Percentiles rank a stretch among this genome's conserved stretches.
Evolutionary conservation across 495 filamentous ascomycete species (phyloP).

Genomic region (Neohortaea acidophila): DNA sequence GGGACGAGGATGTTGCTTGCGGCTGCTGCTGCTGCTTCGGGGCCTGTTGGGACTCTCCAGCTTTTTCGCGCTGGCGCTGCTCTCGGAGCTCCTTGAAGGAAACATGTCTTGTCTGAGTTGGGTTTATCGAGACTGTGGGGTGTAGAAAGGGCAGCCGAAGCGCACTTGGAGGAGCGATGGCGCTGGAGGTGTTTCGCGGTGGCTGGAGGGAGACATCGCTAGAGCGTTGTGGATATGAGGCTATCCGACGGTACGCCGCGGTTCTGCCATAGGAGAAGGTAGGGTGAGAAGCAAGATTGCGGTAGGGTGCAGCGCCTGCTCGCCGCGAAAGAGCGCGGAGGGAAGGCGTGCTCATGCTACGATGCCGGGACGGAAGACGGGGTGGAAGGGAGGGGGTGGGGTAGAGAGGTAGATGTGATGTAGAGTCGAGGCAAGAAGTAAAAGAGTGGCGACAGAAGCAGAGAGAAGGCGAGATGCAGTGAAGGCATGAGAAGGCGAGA

Average conservation of each 20-base stretch:
- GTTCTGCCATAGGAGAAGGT: slow-evolving; percentile 34
- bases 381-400: not conserved
- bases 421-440: too few relatives aligned
- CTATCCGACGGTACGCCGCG: slow-evolving; percentile 45
- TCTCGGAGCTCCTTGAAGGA: slow-evolving; percentile 16
- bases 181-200: slow-evolving; percentile 5
- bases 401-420: not conserved
- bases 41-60: slow-evolving; percentile 2
- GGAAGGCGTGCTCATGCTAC: slow-evolving; percentile 23
- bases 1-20: too few relatives aligned
- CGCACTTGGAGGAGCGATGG: slow-evolving; percentile 4
- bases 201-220: slow-evolving; percentile 11
- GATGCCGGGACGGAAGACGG: not conserved
- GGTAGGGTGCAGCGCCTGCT: slow-evolving; percentile 18
- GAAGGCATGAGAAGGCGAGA: too few relatives aligned
- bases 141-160: slow-evolving; percentile 23
- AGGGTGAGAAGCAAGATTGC: slow-evolving; percentile 10
- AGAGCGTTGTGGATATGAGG: slow-evolving; percentile 20
- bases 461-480: not conserved
- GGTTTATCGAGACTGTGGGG: slow-evolving; percentile 10
- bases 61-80: slow-evolving; percentile 18
- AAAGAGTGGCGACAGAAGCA: not conserved
- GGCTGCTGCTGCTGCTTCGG: not conserved
- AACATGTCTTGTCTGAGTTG: slow-evolving; percentile 12
- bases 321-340: slow-evolving; percentile 17